Base-by-base conservation (phyloP, 345 rosid species). In the Pistacia integerrima region DNA sequence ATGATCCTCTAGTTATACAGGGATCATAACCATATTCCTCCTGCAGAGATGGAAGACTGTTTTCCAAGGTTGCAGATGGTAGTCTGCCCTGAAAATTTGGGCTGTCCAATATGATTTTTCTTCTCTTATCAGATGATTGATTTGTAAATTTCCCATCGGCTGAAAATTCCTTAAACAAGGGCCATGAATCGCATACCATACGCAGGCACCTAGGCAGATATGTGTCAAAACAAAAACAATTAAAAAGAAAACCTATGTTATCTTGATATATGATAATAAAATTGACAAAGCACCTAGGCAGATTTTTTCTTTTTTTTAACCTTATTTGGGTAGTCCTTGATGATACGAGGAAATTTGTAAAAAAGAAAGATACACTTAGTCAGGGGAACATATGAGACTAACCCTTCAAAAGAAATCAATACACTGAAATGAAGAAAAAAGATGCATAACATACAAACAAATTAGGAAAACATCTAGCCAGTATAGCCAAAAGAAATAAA, bases 141-240 rank as follows among this genome's bases (percentile, higher is more conserved):
- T 79, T 67, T 75, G 56, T n/a, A 75, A 48, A 13, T 79, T 71
- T 75, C 38, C 62, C 73, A 16, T 73, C 83, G 74, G 63, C 46
- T 54, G 87, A 81, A 79, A 86, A 87, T 71, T 79, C 82, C 77
- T 68, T 30, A 78, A 95, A 93, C 56, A 81, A 73, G 52, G 81
- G 71, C 97, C 94, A 90, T 16, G 92, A 83, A 79, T 87, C 81
- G 67, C 88, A 81, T 59, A 88, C 86, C 12, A 76, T 38, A 0
- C 93, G 92, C 82, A 90, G 82, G 74, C 91, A 87, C 87, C 97
- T 91, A 77, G 77, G 79, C 64, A 66, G 51, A 56, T 74, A 67
- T 7, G 60, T 33, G 58, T 20, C 18, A 3, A 22, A 54, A 46
- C 7, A 60, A 75, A n/a, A 14, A 62, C 3, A 4, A 22, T 64